Evolutionary conservation across 345 rosid genomes (phyloP).

Genomic region (Pistacia atlantica): DNA sequence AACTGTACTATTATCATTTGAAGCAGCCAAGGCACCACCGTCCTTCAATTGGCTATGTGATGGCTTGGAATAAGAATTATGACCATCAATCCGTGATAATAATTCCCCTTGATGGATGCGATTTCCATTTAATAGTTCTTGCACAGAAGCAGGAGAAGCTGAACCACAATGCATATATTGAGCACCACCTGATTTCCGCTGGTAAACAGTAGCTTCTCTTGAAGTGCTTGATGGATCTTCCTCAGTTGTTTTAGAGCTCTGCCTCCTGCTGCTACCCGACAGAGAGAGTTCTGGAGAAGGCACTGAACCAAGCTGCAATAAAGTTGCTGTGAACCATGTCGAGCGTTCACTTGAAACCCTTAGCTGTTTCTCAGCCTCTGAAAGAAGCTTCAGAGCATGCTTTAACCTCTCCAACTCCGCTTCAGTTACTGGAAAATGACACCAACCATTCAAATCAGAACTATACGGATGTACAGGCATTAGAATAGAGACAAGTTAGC

Average conservation of each 20-base stretch:
- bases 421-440: constrained; percentile 65
- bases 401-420: constrained; percentile 83
- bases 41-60: constrained; percentile 39
- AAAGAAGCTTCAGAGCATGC: constrained; percentile 94
- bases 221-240: constrained; percentile 79
- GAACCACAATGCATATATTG: constrained; percentile 47
- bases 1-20: constrained; percentile 39
- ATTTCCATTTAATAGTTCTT: constrained; percentile 46
- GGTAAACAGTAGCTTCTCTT: constrained; percentile 58
- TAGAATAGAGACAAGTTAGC: too few relatives aligned
- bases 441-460: constrained; percentile 12
- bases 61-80: constrained; percentile 41
- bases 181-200: constrained; percentile 54
- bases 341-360: constrained; percentile 87
- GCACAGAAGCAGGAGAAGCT: constrained; percentile 55
- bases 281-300: constrained; percentile 74
- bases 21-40: constrained; percentile 37
- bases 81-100: constrained; percentile 39
- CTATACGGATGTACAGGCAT: neutral
- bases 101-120: constrained; percentile 43
- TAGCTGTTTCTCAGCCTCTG: constrained; percentile 93
- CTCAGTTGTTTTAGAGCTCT: constrained; percentile 81
- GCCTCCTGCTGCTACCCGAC: constrained; percentile 81
- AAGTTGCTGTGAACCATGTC: constrained; percentile 95
- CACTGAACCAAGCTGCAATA: constrained; percentile 88